A percentile compares a stretch with the other conserved stretches of the same genome.
Conservation (phyloP, 345 rosid genomes). For the Iberis pinnata region DNA sequence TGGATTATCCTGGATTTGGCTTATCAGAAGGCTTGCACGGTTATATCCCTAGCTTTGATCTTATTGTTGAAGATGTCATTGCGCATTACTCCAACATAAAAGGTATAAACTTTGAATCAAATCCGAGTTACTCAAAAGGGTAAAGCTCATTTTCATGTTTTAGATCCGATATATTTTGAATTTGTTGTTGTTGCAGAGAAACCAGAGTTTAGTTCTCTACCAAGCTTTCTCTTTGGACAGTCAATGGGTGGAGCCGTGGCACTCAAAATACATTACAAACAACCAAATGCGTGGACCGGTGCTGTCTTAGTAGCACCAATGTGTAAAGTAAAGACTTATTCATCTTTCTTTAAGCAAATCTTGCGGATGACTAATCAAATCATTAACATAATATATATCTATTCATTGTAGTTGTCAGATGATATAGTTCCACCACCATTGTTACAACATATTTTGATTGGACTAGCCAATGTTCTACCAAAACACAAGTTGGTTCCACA, state of each 20-base stretch:
- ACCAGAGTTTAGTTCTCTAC: conserved; percentile 45
- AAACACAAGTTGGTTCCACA: conserved; percentile 80
- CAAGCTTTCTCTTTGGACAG: conserved; percentile 84
- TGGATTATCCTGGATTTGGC: conserved; percentile 97
- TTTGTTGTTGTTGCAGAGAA: conserved; percentile 40
- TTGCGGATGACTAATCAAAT: neutral
- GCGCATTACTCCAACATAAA: conserved; percentile 73
- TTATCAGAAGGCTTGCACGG: conserved; percentile 91
- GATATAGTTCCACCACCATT: conserved; percentile 67
- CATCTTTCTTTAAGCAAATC: conserved; percentile 1
- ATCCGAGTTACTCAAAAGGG: neutral
- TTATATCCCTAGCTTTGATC: conserved; percentile 69
- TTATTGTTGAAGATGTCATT: conserved; percentile 70
- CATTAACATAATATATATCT: neutral
- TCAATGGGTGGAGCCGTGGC: conserved; percentile 98
- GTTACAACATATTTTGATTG: conserved; percentile 54
- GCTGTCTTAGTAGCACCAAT: conserved; percentile 88
- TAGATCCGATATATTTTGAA: too few relatives aligned
- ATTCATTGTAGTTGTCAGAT: conserved; percentile 66
- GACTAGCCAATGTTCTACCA: conserved; percentile 65
- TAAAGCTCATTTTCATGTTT: too few relatives aligned
- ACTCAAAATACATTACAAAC: conserved; percentile 77
- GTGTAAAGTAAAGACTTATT: conserved; percentile 67
- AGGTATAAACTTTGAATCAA: conserved; percentile 39
- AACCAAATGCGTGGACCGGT: conserved; percentile 80